Evolutionary conservation across 1,139 yeast species (phyloP).

Genomic region (Suhomyces coccinellae): DNA sequence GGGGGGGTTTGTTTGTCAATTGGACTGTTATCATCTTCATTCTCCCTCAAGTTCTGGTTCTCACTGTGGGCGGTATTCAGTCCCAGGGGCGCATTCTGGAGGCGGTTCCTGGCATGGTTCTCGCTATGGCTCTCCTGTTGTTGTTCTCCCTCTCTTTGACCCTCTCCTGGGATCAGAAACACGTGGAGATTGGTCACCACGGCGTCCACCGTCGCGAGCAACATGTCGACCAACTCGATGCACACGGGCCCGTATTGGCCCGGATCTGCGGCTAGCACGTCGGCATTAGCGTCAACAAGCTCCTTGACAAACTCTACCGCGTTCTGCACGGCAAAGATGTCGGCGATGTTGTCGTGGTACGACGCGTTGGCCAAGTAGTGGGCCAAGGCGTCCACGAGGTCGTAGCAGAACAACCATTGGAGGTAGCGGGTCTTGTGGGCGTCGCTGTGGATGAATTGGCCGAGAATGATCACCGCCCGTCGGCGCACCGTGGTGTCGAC

Average conservation of each 20-base stretch:
- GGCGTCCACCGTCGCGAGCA: not conserved
- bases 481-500: slow-evolving; percentile 4
- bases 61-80: too few species aligned
- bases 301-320: slow-evolving; percentile 13
- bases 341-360: not conserved
- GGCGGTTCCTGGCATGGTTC: too few species aligned
- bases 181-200: slow-evolving; percentile 1
- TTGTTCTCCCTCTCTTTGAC: not conserved
- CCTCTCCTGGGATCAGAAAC: not conserved
- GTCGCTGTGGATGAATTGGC: slow-evolving; percentile 39
- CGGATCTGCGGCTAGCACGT: not conserved
- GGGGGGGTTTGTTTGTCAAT: too few species aligned
- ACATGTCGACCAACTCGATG: slow-evolving; percentile 4
- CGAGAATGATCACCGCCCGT: slow-evolving; percentile 27
- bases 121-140: not conserved
- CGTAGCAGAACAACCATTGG: slow-evolving; percentile 17
- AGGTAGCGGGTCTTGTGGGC: slow-evolving; percentile 19
- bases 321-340: slow-evolving; percentile 6
- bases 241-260: not conserved
- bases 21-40: too few species aligned
- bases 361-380: slow-evolving; percentile 3
- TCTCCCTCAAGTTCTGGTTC: too few species aligned
- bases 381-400: slow-evolving; percentile 11
- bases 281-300: slow-evolving; percentile 7
- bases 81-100: too few species aligned